phyloP scores from a whole-genome alignment of 2,329 filamentous ascomycete genomes.

The Fonsecaea multimorphosa region DNA sequence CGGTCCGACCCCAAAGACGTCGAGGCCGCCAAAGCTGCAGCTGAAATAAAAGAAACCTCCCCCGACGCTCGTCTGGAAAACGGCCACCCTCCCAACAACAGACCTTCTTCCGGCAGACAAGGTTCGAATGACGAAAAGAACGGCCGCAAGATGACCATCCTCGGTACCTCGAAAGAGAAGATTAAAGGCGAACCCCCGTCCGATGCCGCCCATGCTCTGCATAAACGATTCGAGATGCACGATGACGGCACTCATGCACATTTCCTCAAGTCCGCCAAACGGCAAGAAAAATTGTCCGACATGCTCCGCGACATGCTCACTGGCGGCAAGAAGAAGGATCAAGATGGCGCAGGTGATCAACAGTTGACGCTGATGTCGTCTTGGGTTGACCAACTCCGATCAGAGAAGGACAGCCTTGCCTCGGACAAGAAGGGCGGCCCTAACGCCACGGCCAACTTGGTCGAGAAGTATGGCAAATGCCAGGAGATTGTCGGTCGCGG shows the following conservation, averaged over 20 bases:
- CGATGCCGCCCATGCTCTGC: constrained; percentile 30
- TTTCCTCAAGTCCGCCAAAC: constrained; percentile 83
- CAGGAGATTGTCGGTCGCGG: constrained; percentile 95
- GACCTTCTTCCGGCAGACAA: constrained; percentile 39
- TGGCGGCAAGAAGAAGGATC: constrained; percentile 76
- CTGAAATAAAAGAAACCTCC: constrained; percentile 29
- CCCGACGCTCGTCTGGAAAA: constrained; percentile 43
- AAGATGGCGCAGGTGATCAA: constrained; percentile 64
- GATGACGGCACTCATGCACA: constrained; percentile 80
- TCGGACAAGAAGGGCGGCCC: constrained; percentile 78
- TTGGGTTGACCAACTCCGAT: constrained; percentile 93
- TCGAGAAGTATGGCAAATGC: constrained; percentile 98
- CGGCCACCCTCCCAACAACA: constrained; percentile 42
- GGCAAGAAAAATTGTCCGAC: constrained; percentile 92
- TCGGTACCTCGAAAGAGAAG: constrained; percentile 38
- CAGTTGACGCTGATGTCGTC: constrained; percentile 91
- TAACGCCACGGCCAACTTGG: constrained; percentile 76
- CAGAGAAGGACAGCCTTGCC: constrained; percentile 77
- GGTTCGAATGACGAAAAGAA: constrained; percentile 43
- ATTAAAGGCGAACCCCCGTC: constrained; percentile 43
- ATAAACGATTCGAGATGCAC: constrained; percentile 63
- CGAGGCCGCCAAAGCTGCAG: constrained; percentile 38
- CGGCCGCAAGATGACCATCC: constrained; percentile 40
- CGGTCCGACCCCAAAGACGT: constrained; percentile 49
- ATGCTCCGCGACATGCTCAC: constrained; percentile 84